Evolutionary conservation across 352 stramenopile species (phyloP), one percentile per base, ranked within the genome.

Genomic region (Phytophthora pinifolia): DNA sequence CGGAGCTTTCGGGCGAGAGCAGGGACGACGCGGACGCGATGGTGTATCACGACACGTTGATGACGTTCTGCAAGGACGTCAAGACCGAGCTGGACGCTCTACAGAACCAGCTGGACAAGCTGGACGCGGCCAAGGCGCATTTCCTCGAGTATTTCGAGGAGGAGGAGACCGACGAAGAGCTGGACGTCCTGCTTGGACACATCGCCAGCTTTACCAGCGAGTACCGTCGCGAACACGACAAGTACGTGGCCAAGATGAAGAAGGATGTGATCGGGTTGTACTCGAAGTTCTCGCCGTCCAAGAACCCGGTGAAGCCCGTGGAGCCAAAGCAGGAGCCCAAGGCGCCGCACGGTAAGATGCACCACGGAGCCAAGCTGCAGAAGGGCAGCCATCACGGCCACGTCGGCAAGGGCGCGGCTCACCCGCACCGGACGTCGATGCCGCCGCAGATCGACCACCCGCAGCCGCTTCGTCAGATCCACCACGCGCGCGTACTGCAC

Each of bases 101-200:
- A 15, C 55, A 89, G 36, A 27, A 52, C 3, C 52, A 84, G 27
- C 54, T 89, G 46, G 54, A 88, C 46, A 63, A 83, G 45, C 52
- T 90, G 36, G 62, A 79, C n/a, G 61, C 72, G 9, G 73, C 70
- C 25, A 94, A 92, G 81, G 56, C 61, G 7, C 67, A 76, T 12
- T 92, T 92, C 49, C 65, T 94, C 9, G 72, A 89, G 47, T 92
- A 92, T 54, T 90, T 94, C 50, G 83, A 91, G 60, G 83, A 94
- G 53, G 77, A 92, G 46, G 83, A 88, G 17, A 88, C 77, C 2
- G 73, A 82, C 27, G 83, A 94, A 41, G 79, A 90, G 49, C 50
- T 94, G 37, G 79, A 94, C 44, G 76, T 88, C 44, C 42, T 94
- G 45, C 68, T 92, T 8, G 70, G 68, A 17, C 70, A 89, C 54